Percentiles rank a stretch among this genome's conserved stretches.
Conservation (phyloP, 805 yeast species). For the Grigorovia yakushimaensis region DNA sequence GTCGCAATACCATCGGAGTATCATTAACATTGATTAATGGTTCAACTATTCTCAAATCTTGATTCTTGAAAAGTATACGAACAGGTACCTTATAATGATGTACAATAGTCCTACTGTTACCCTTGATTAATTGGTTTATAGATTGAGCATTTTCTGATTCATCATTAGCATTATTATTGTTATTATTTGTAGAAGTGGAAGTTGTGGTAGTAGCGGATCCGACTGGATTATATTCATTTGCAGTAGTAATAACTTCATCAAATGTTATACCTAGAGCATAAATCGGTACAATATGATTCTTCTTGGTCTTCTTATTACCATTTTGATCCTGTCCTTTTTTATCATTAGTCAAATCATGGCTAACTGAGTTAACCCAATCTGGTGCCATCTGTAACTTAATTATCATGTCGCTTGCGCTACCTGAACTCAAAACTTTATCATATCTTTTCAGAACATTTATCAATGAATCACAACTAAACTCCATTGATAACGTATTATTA, state of each 20-base stretch:
- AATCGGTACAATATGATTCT: constrained; percentile 15
- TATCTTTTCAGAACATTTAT: constrained; percentile 23
- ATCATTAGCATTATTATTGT: neutral
- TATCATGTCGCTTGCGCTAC: constrained; percentile 20
- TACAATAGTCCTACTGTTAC: constrained; percentile 33
- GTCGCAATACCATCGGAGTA: constrained; percentile 34
- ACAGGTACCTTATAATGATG: constrained; percentile 70
- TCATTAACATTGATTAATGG: constrained; percentile 41
- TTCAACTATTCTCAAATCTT: constrained; percentile 45
- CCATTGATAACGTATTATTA: constrained; percentile 23
- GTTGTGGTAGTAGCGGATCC: constrained; percentile 2
- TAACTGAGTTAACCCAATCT: constrained; percentile 16
- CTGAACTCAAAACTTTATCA: constrained; percentile 22
- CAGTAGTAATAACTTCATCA: constrained; percentile 20
- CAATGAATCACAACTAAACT: constrained; percentile 25
- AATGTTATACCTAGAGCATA: constrained; percentile 23
- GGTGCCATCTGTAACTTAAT: constrained; percentile 22
- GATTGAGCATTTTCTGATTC: neutral
- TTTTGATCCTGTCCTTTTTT: neutral
- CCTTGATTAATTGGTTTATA: neutral
- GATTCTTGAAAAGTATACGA: constrained; percentile 44
- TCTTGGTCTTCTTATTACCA: neutral
- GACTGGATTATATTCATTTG: constrained; percentile 2
- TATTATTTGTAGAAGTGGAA: neutral
- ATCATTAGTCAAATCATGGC: neutral